Conservation (phyloP, 163 green algal genomes). For the Coccomyxa subellipsoidea region DNA sequence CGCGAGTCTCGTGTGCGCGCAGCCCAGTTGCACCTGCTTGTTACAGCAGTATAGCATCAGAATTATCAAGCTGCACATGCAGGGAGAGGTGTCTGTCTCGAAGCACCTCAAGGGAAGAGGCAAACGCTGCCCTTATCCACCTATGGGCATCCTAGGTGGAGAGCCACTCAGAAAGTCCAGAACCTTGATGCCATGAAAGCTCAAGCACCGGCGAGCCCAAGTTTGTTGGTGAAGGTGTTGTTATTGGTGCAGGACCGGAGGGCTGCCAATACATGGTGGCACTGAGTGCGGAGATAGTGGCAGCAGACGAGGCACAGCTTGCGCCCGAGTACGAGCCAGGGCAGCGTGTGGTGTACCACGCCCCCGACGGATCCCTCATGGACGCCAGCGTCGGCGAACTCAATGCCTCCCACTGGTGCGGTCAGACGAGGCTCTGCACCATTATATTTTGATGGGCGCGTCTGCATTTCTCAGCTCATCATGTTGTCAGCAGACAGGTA, state of each 20-base stretch:
- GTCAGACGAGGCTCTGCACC: no score
- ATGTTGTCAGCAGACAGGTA: no score
- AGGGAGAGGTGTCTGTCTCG: neutral
- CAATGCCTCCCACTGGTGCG: constrained; percentile 5
- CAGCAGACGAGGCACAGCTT: constrained; percentile 15
- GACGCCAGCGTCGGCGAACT: constrained; percentile 7
- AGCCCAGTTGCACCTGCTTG: no score
- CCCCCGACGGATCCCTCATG: neutral
- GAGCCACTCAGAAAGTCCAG: no score
- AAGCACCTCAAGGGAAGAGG: no score
- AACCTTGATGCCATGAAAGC: no score
- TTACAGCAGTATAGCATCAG: no score
- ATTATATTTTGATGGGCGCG: no score
- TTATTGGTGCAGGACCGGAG: neutral
- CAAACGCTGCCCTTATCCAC: no score
- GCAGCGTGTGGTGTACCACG: constrained; percentile 9
- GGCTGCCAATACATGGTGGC: constrained; percentile 35
- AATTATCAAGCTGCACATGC: neutral
- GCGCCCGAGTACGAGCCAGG: constrained; percentile 20
- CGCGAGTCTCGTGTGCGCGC: neutral
- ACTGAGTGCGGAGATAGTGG: constrained; percentile 21
- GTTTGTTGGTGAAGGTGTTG: neutral
- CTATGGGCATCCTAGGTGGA: no score
- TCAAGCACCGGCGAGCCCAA: no score
- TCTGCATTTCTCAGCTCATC: no score